Conservation (phyloP, 805 yeast species). For the Hanseniaspora lindneri region DNA sequence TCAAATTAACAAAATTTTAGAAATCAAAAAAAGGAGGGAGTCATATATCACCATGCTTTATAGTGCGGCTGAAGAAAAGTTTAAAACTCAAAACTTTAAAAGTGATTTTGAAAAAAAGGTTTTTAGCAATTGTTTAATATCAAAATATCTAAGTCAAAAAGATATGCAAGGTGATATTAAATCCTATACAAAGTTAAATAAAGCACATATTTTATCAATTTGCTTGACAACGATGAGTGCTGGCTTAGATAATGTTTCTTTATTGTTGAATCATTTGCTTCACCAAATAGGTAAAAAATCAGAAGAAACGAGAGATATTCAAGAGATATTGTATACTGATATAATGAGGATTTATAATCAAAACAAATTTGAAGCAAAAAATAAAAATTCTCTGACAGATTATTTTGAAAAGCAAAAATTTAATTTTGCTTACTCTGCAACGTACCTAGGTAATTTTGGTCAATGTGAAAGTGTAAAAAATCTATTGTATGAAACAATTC, state of each 20-base stretch:
- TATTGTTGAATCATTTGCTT: background rate
- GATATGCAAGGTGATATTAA: too few species aligned
- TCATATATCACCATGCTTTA: background rate
- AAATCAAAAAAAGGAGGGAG: conserved; percentile 2
- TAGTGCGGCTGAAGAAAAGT: background rate
- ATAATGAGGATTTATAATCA: too few species aligned
- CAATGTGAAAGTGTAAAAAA: background rate
- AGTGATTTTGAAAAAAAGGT: background rate
- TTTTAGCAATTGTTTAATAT: conserved; percentile 3
- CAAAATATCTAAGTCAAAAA: background rate
- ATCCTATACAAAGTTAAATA: background rate
- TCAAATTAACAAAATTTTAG: background rate
- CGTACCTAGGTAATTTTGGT: conserved; percentile 5
- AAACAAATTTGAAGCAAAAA: too few species aligned
- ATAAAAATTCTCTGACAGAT: too few species aligned
- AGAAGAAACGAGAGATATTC: background rate
- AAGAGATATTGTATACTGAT: background rate
- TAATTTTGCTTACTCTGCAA: too few species aligned
- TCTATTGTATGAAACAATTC: background rate
- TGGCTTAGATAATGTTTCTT: conserved; percentile 5
- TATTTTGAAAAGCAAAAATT: too few species aligned
- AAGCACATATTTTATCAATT: conserved; percentile 3
- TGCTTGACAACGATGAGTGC: conserved; percentile 15
- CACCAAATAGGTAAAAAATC: conserved; percentile 2
- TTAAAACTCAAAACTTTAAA: background rate